phyloP scores from a whole-genome alignment of 345 rosid species.

The Hypericum perforatum region DNA sequence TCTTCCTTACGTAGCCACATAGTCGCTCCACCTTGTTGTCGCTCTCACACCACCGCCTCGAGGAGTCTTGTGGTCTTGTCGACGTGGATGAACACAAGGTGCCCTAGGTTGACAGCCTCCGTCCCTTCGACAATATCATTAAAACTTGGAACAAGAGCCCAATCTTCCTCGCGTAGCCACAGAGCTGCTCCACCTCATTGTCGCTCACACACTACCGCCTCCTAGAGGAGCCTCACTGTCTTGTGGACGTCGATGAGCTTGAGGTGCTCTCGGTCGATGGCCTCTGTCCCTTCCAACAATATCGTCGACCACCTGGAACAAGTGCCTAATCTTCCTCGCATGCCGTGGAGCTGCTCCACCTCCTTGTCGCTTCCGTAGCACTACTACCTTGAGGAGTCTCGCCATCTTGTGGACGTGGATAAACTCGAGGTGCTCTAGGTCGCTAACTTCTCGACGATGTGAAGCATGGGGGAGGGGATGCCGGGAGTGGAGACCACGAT shows the following conservation, averaged over 20 bases:
- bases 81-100: slow-evolving; percentile 70
- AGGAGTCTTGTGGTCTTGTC: slow-evolving; percentile 82
- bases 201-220: too few relatives aligned
- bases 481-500: slow-evolving; percentile 40
- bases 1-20: slow-evolving; percentile 57
- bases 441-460: slow-evolving; percentile 64
- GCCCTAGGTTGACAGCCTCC: slow-evolving; percentile 60
- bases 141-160: too few relatives aligned
- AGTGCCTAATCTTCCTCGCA: slow-evolving; percentile 60
- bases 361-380: slow-evolving; percentile 64
- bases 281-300: slow-evolving; percentile 45
- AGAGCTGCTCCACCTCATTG: too few relatives aligned
- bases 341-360: slow-evolving; percentile 59
- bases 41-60: slow-evolving; percentile 63
- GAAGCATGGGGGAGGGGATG: slow-evolving; percentile 34
- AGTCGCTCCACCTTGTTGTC: slow-evolving; percentile 60
- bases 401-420: slow-evolving; percentile 43
- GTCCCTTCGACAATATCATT: too few relatives aligned
- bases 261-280: too few relatives aligned
- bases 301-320: slow-evolving; percentile 87
- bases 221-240: too few relatives aligned
- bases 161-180: too few relatives aligned
- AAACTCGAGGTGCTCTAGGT: too few relatives aligned
- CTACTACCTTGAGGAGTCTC: slow-evolving; percentile 70
- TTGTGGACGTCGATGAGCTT: too few relatives aligned